phyloP scores from a whole-genome alignment of 768 basidiomycete genomes.

The Porphyrellus cyaneotinctus region DNA sequence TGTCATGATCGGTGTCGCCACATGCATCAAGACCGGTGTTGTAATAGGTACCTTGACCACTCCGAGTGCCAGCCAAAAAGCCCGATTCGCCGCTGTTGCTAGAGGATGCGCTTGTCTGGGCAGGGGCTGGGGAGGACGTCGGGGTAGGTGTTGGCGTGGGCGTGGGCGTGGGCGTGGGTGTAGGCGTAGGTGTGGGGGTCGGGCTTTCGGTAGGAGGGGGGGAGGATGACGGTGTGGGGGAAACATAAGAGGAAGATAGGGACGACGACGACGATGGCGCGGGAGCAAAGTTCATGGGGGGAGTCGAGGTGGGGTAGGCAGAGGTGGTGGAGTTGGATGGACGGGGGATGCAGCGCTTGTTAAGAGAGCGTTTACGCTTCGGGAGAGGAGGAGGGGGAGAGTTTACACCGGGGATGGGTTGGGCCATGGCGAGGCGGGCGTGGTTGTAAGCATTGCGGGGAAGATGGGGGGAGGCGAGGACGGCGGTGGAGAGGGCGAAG shows the following conservation, averaged over 20 bases:
- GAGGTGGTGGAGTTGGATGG: constrained; percentile 16
- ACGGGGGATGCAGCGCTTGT: constrained; percentile 24
- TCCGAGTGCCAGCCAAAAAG: constrained; percentile 46
- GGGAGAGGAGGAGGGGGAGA: background rate
- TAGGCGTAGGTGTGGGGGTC: background rate
- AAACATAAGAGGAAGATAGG: background rate
- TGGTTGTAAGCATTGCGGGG: constrained; percentile 26
- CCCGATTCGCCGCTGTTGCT: constrained; percentile 24
- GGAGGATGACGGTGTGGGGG: background rate
- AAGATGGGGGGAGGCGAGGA: constrained; percentile 37
- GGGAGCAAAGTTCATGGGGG: constrained; percentile 25
- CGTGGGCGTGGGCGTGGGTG: background rate
- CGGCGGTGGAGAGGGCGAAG: constrained; percentile 36
- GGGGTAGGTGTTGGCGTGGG: constrained; percentile 2
- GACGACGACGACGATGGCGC: background rate
- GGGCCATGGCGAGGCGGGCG: constrained; percentile 16
- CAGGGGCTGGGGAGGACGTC: constrained; percentile 6
- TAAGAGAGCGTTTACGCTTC: constrained; percentile 25
- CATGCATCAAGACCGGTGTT: constrained; percentile 39
- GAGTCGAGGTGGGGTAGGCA: background rate
- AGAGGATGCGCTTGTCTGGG: constrained; percentile 16
- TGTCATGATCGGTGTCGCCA: constrained; percentile 31
- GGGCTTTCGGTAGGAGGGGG: background rate
- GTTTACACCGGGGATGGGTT: background rate
- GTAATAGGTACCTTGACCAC: constrained; percentile 43